Conservation (phyloP, 441 rosid genomes). For the Populus hybrid region DNA sequence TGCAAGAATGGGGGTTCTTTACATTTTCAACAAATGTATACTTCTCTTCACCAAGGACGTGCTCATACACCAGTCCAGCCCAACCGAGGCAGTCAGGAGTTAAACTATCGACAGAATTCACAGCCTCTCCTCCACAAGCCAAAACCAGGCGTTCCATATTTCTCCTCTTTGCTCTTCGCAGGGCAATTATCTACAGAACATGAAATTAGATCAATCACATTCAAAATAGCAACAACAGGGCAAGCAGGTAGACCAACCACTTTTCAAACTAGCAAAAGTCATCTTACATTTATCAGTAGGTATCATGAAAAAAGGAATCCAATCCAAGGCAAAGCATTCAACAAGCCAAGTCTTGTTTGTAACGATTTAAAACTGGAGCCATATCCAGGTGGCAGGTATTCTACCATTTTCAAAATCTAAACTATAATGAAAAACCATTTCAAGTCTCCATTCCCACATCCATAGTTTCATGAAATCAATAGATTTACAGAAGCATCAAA, state of each 20-base stretch:
- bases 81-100: slow-evolving; percentile 89
- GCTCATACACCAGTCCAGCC: slow-evolving; percentile 98
- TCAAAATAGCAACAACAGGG: background rate
- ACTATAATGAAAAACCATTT: background rate
- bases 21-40: slow-evolving; percentile 95
- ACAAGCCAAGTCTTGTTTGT: background rate
- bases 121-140: slow-evolving; percentile 98
- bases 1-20: slow-evolving; percentile 85
- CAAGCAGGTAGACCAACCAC: background rate
- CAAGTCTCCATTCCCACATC: background rate
- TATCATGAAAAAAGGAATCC: background rate
- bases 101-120: slow-evolving; percentile 82
- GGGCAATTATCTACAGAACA: slow-evolving; percentile 72
- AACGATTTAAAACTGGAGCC: background rate
- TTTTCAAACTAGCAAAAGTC: background rate
- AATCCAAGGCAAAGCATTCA: background rate
- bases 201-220: background rate
- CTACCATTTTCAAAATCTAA: background rate
- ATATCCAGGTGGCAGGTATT: background rate
- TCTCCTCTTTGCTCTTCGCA: slow-evolving; percentile 95
- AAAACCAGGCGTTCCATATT: slow-evolving; percentile 95
- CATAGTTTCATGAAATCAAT: background rate
- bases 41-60: slow-evolving; percentile 89
- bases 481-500: background rate
- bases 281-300: background rate